Evolutionary conservation across 1,284 basidiomycete species (phyloP).

Genomic region (Austroboletus niveus): DNA sequence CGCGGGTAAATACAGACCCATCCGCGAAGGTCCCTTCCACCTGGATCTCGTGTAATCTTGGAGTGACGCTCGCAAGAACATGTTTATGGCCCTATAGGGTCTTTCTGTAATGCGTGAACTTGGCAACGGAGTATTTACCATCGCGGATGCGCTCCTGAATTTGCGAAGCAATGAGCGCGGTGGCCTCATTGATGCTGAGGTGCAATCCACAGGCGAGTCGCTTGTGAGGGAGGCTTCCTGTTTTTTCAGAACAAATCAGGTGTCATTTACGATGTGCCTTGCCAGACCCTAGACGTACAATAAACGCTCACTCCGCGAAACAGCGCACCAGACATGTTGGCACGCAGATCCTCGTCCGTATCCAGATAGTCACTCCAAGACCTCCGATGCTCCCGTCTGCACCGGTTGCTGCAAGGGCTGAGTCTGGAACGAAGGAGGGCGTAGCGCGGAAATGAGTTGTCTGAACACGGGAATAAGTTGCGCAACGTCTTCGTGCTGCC

Average conservation of each 20-base stretch:
- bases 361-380: constrained; percentile 45
- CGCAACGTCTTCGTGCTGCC: constrained; percentile 55
- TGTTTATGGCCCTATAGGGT: constrained; percentile 85
- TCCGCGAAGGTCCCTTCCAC: constrained; percentile 91
- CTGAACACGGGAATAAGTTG: constrained; percentile 20
- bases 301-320: constrained; percentile 26
- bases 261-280: not conserved
- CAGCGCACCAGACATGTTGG: constrained; percentile 14
- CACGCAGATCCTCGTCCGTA: constrained; percentile 16
- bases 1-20: constrained; percentile 49
- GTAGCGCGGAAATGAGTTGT: constrained; percentile 4
- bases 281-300: constrained; percentile 5
- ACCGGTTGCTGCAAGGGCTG: constrained; percentile 59
- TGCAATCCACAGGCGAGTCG: constrained; percentile 88
- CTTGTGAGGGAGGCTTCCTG: constrained; percentile 89
- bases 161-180: constrained; percentile 87
- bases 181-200: constrained; percentile 87
- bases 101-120: constrained; percentile 87
- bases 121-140: constrained; percentile 83
- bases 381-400: constrained; percentile 79
- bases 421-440: constrained; percentile 63
- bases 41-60: constrained; percentile 77
- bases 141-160: constrained; percentile 96
- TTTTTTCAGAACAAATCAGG: not conserved
- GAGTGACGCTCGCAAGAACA: constrained; percentile 78